Conservation (phyloP, 306 rosid species). For the Trichosanthes cucumerina region DNA sequence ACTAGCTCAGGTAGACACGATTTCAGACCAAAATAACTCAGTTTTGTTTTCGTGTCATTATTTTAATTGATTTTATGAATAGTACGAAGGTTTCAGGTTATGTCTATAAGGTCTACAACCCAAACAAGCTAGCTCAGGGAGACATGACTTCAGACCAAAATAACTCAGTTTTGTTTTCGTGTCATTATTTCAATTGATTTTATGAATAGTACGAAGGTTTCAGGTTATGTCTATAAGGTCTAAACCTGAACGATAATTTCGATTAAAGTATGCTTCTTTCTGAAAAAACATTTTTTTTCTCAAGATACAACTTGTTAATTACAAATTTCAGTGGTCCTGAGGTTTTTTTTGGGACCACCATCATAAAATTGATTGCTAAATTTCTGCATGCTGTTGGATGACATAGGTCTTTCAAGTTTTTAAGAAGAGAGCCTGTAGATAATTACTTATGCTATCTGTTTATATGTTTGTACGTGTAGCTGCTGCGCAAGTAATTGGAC, state of each 20-base stretch:
- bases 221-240: background rate
- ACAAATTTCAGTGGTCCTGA: background rate
- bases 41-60: background rate
- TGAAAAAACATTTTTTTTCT: background rate
- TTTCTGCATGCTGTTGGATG: background rate
- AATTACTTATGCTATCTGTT: background rate
- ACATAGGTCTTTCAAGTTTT: background rate
- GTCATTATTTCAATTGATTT: background rate
- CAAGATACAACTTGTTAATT: background rate
- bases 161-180: too few relatives aligned
- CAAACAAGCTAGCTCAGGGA: too few relatives aligned
- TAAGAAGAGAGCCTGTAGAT: background rate
- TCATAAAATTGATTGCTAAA: background rate
- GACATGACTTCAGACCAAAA: too few relatives aligned
- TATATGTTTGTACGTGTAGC: conserved; percentile 21
- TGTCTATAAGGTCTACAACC: background rate
- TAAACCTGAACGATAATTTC: background rate
- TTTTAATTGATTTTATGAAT: background rate
- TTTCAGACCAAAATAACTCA: background rate
- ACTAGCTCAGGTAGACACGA: conserved; percentile 53
- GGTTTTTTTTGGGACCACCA: background rate
- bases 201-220: background rate
- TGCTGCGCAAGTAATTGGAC: conserved; percentile 34
- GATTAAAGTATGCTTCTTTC: background rate
- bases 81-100: background rate